phyloP scores from a whole-genome alignment of 441 rosid genomes.

The Hura crepitans region DNA sequence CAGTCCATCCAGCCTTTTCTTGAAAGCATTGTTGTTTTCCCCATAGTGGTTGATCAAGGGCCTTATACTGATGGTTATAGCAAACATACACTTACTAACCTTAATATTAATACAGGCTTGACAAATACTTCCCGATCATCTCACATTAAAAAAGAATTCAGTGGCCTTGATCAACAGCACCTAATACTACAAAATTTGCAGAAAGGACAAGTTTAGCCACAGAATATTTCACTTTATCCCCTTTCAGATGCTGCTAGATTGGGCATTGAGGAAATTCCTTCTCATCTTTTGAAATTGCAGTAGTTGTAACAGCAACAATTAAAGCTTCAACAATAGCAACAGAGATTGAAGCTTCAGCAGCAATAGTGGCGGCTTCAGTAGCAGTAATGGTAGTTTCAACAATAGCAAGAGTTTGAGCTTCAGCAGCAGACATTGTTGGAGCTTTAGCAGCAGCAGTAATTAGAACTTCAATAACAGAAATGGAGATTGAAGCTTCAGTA shows the following conservation, averaged over 20 bases:
- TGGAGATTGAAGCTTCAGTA: slow-evolving; percentile 25
- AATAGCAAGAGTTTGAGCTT: slow-evolving; percentile 13
- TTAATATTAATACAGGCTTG: neutral
- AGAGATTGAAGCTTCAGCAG: slow-evolving; percentile 16
- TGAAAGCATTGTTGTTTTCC: slow-evolving; percentile 6
- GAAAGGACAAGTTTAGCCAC: slow-evolving; percentile 13
- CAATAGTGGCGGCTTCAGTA: slow-evolving; percentile 18
- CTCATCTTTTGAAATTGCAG: slow-evolving; percentile 14
- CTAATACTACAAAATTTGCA: slow-evolving; percentile 15
- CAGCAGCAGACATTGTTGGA: slow-evolving; percentile 16
- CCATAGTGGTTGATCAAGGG: neutral
- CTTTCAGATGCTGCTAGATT: slow-evolving; percentile 2
- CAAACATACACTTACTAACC: neutral
- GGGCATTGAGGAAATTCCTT: slow-evolving; percentile 16
- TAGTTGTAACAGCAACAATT: slow-evolving; percentile 14
- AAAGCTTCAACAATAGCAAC: slow-evolving; percentile 17
- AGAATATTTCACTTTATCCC: slow-evolving; percentile 8
- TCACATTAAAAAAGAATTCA: neutral
- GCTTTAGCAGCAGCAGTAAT: slow-evolving; percentile 14
- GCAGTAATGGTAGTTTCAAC: slow-evolving; percentile 17
- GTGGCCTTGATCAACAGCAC: slow-evolving; percentile 15
- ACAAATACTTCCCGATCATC: neutral
- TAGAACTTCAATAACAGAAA: slow-evolving; percentile 22
- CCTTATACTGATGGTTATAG: slow-evolving; percentile 8
- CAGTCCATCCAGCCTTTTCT: slow-evolving; percentile 7